Percentiles rank a stretch among this genome's conserved stretches.
phyloP scores from a whole-genome alignment of 2,329 filamentous ascomycete species.

The Xylaria digitata region DNA sequence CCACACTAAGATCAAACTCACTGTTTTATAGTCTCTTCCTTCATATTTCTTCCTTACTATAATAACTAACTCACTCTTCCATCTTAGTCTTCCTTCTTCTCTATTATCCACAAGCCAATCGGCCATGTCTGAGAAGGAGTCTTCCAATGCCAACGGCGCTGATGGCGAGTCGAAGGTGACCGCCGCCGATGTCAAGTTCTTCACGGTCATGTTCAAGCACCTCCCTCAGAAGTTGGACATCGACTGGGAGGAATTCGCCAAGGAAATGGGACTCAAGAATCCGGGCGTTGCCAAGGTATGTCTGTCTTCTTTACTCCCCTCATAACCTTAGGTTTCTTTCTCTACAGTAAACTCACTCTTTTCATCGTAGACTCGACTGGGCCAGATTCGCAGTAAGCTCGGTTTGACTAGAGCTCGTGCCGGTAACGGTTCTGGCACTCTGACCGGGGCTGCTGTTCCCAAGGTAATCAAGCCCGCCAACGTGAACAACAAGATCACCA shows the following conservation, averaged over 20 bases:
- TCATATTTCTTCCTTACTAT: not conserved
- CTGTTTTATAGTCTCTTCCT: no score
- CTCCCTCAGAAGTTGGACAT: conserved; percentile 37
- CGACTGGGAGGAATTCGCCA: conserved; percentile 40
- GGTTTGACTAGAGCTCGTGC: not conserved
- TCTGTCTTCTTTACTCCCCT: conserved; percentile 3
- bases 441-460: not conserved
- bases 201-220: conserved; percentile 37
- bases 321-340: not conserved
- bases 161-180: conserved; percentile 15
- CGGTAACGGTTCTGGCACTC: not conserved
- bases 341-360: not conserved
- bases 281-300: conserved; percentile 39
- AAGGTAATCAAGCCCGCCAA: conserved; percentile 16
- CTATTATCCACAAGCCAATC: not conserved
- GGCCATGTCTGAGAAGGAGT: conserved; percentile 26
- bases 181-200: conserved; percentile 39
- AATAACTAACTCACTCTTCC: conserved; percentile 1
- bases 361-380: conserved; percentile 15
- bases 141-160: conserved; percentile 1
- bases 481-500: conserved; percentile 24
- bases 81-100: not conserved
- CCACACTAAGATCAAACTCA: not conserved
- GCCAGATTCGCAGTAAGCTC: conserved; percentile 34
- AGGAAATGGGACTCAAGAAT: conserved; percentile 39